These are phyloP conservation scores for Physcomitrium patens DNA, from an alignment of 225 moss, liverwort and hornwort genomes.

Conservation along the genomic window DNA sequence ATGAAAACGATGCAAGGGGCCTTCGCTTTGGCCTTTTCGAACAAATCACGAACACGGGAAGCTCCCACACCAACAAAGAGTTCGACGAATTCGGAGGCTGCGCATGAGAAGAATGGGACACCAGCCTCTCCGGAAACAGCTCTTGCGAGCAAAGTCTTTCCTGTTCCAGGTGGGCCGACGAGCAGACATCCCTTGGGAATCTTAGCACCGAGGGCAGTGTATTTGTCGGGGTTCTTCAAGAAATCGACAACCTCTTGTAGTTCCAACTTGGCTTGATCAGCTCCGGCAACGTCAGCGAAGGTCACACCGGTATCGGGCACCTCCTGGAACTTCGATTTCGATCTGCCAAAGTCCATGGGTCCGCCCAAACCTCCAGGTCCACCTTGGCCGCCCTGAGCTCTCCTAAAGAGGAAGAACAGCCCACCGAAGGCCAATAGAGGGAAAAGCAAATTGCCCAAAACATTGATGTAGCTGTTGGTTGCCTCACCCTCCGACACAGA, in stretches of 20 bases:
- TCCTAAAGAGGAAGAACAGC: slow-evolving; percentile 35
- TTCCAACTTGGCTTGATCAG: slow-evolving; percentile 46
- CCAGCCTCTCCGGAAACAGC: slow-evolving; percentile 43
- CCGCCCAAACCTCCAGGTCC: slow-evolving; percentile 43
- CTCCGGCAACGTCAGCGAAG: slow-evolving; percentile 41
- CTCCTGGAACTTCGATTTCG: slow-evolving; percentile 45
- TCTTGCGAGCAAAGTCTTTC: slow-evolving; percentile 43
- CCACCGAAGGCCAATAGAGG: slow-evolving; percentile 40
- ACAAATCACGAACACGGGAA: slow-evolving; percentile 43
- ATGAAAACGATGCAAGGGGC: slow-evolving; percentile 50
- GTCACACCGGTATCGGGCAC: slow-evolving; percentile 42
- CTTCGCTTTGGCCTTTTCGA: slow-evolving; percentile 47
- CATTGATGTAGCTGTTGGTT: slow-evolving; percentile 40
- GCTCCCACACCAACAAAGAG: slow-evolving; percentile 46
- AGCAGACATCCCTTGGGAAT: slow-evolving; percentile 45
- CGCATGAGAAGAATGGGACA: slow-evolving; percentile 43
- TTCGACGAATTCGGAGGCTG: slow-evolving; percentile 42
- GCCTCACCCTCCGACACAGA: slow-evolving; percentile 43
- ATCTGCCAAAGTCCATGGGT: slow-evolving; percentile 45
- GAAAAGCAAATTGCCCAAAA: slow-evolving; percentile 40
- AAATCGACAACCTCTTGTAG: slow-evolving; percentile 46
- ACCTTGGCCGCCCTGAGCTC: slow-evolving; percentile 39
- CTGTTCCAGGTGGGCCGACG: slow-evolving; percentile 45
- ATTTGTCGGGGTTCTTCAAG: slow-evolving; percentile 43
- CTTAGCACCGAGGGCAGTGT: slow-evolving; percentile 39